Base-by-base conservation (phyloP, 2,329 filamentous ascomycete species). In the Microascus cirrosus region DNA sequence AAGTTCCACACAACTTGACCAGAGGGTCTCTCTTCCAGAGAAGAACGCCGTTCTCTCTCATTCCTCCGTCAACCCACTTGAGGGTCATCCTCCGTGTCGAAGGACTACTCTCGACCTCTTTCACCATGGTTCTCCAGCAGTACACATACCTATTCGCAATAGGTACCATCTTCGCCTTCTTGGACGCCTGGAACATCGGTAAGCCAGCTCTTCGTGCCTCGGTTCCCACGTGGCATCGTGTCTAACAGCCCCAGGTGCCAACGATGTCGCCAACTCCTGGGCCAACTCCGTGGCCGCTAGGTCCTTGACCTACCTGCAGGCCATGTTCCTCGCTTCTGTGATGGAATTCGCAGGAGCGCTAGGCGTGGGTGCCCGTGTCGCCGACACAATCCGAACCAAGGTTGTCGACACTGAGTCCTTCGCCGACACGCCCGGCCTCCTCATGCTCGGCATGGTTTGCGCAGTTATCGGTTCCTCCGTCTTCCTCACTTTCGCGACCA, bases 261-360 rank as follows among this genome's bases (percentile, higher is more conserved):
- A 84, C 71, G 86, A 89, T 85, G 85, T 89, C 60, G 86, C 86
- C 70, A 90, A 89, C 74, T 81, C 85, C 1, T 90, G 84, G 82
- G 85, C 85, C n/a, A 87, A 84, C 36, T 85, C 82, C 62, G 86
- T 89, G 59, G 86, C 84, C 1, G 88, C 86, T 3, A 76, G 85
- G 45, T 88, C 86, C 59, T 69, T 87, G 50, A 78, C 79, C 20
- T 80, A 84, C 67, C 61, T 78, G 57, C 82, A 85, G 67, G 83
- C 80, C 62, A 82, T 83, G 80, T 62, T 77, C 13, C 70, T 82
- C 32, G 81, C 78, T 42, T 75, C 77, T 52, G 65, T 84, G 60
- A 83, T 84, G 73, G 83, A 86, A 68, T 82, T 86, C 62, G 68
- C 75, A n/a, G 84, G 84, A 55, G 76, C 80, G 50, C 73, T 86